Evolutionary conservation across 23 red algal genomes (phyloP).

Genomic region (Agarophyton chilense): DNA sequence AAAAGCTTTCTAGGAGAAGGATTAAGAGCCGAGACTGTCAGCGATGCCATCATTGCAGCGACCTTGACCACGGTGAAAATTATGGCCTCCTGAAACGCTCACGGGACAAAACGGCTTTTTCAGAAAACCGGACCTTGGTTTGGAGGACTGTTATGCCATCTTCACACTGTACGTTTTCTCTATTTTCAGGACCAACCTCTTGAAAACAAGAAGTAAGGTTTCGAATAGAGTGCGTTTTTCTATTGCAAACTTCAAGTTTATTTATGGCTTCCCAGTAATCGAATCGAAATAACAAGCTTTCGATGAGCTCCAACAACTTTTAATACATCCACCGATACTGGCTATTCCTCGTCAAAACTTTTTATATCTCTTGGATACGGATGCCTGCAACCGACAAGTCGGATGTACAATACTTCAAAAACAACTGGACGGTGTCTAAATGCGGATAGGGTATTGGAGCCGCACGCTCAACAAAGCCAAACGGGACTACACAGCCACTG

Average conservation of each 20-base stretch:
- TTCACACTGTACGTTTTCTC: too few relatives aligned
- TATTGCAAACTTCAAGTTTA: neutral
- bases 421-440: conserved; percentile 20
- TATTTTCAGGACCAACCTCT: too few relatives aligned
- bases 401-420: conserved; percentile 37
- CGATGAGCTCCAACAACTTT: neutral
- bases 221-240: too few relatives aligned
- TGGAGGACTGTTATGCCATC: too few relatives aligned
- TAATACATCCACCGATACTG: conserved; percentile 11
- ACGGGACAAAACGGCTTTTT: too few relatives aligned
- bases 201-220: too few relatives aligned
- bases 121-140: too few relatives aligned
- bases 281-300: conserved; percentile 25
- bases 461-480: conserved; percentile 13
- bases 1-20: too few relatives aligned
- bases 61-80: too few relatives aligned
- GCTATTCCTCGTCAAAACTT: neutral
- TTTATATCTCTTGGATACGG: conserved; percentile 45
- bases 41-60: too few relatives aligned
- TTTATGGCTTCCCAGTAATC: conserved; percentile 1
- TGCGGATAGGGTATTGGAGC: conserved; percentile 48
- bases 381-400: conserved; percentile 25
- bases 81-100: too few relatives aligned
- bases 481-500: conserved; percentile 24
- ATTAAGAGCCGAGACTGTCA: too few relatives aligned